Evolutionary conservation across 495 filamentous ascomycete genomes (phyloP).

Genomic region (Penicillium crystallinum): DNA sequence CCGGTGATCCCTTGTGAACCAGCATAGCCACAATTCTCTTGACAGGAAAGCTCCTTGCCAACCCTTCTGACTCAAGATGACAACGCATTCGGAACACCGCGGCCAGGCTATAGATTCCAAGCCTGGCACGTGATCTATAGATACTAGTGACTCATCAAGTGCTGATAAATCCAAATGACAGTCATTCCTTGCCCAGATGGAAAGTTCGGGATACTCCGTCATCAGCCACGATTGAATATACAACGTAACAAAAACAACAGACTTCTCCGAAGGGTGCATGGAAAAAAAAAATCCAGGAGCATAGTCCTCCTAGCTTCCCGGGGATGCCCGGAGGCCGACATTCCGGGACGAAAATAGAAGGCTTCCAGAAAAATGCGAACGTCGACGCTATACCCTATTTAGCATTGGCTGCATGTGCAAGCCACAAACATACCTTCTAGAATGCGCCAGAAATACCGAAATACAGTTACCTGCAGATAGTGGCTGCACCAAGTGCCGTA

Average conservation of each 20-base stretch:
- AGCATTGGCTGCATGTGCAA: background rate
- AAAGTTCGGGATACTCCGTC: background rate
- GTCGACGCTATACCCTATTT: background rate
- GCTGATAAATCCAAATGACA: background rate
- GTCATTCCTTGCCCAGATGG: too few species aligned
- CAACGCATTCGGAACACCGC: background rate
- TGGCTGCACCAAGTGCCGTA: background rate
- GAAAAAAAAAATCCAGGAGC: background rate
- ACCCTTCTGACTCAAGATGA: slow-evolving; percentile 1
- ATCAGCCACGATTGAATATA: background rate
- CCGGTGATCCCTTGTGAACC: background rate
- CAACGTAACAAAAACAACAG: background rate
- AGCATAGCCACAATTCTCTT: background rate
- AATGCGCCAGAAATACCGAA: slow-evolving; percentile 6
- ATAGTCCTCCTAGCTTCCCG: background rate
- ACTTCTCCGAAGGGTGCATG: background rate
- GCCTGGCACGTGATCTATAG: background rate
- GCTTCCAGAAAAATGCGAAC: slow-evolving; percentile 6
- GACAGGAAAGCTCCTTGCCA: background rate
- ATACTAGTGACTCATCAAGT: background rate
- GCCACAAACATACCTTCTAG: slow-evolving; percentile 2
- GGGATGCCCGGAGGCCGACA: slow-evolving; percentile 2
- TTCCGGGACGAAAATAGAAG: slow-evolving; percentile 10
- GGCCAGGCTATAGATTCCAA: background rate
- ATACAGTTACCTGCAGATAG: background rate